phyloP scores from a whole-genome alignment of 306 rosid genomes.

The Glycine tomentella region DNA sequence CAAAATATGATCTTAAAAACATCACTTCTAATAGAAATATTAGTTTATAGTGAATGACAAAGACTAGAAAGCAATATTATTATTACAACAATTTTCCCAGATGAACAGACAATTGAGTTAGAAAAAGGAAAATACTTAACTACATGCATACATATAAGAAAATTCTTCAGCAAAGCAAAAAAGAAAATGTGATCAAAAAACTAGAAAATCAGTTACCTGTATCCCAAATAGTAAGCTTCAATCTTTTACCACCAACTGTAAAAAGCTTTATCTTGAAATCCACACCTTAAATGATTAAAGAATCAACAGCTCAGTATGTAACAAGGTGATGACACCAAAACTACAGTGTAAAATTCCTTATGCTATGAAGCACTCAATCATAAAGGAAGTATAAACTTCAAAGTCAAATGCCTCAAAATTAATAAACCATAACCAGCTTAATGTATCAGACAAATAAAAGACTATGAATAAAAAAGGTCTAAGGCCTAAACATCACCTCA shows the following conservation, averaged over 20 bases:
- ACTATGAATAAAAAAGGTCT: not conserved
- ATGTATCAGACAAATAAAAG: not conserved
- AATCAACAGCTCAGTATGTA: constrained; percentile 42
- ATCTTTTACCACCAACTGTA: constrained; percentile 74
- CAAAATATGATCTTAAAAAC: not conserved
- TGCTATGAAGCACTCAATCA: constrained; percentile 18
- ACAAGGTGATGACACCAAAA: not conserved
- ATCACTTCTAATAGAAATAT: not conserved
- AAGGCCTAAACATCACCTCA: not conserved
- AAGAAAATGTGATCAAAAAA: constrained; percentile 17
- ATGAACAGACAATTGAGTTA: constrained; percentile 9
- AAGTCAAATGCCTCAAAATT: constrained; percentile 29
- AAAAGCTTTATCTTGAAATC: constrained; percentile 92
- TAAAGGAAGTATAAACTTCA: constrained; percentile 14
- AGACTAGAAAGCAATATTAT: not conserved
- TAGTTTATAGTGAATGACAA: not conserved
- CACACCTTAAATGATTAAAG: constrained; percentile 69
- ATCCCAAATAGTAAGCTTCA: constrained; percentile 99
- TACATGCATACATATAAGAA: not conserved
- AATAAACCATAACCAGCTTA: not conserved
- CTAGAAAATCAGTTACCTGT: constrained; percentile 64
- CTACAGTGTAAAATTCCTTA: not conserved
- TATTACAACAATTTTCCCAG: not conserved
- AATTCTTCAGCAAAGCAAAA: not conserved
- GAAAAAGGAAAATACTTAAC: not conserved